Percentiles rank a stretch among this genome's conserved stretches.
These are phyloP conservation scores for Rhynchosporium agropyri DNA, from an alignment of 2,329 filamentous ascomycete species.

Conservation along the genomic window DNA sequence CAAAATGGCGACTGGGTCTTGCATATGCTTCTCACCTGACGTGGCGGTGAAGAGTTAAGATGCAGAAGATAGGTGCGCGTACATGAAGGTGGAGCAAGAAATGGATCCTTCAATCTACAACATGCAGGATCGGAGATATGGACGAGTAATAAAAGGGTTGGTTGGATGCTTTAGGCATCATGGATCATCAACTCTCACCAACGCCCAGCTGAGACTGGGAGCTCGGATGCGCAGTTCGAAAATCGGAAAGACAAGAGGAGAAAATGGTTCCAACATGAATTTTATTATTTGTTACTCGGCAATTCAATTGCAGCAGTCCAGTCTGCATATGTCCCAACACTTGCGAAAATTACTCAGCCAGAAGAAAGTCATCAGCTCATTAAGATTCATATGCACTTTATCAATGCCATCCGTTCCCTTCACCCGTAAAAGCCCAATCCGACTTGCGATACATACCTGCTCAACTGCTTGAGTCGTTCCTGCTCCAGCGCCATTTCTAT, in stretches of 20 bases:
- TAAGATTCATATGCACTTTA: conserved; percentile 7
- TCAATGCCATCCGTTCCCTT: not conserved
- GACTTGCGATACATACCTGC: not conserved
- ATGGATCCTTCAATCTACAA: not conserved
- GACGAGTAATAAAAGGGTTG: not conserved
- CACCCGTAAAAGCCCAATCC: not conserved
- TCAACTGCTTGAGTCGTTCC: not conserved
- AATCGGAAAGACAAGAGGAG: not conserved
- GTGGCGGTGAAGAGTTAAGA: not conserved
- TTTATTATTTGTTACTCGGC: conserved; percentile 6
- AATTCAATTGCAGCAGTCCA: not conserved
- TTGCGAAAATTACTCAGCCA: not conserved
- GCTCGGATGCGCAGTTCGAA: not conserved
- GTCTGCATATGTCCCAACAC: not conserved
- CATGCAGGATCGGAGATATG: conserved; percentile 5
- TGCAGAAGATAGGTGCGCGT: not conserved
- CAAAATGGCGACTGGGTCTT: not conserved
- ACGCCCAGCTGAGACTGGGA: not conserved
- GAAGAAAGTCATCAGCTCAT: conserved; percentile 14
- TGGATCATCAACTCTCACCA: not conserved
- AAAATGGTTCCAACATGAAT: not conserved
- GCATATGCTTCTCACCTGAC: conserved; percentile 11
- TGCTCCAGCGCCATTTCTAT: conserved; percentile 5
- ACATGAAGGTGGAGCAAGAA: not conserved
- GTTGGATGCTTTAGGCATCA: not conserved